Percentiles rank a stretch among this genome's conserved stretches.
These are phyloP conservation scores for Cerioporus squamosus DNA, from an alignment of 1,284 basidiomycete species.

Conservation along the genomic window DNA sequence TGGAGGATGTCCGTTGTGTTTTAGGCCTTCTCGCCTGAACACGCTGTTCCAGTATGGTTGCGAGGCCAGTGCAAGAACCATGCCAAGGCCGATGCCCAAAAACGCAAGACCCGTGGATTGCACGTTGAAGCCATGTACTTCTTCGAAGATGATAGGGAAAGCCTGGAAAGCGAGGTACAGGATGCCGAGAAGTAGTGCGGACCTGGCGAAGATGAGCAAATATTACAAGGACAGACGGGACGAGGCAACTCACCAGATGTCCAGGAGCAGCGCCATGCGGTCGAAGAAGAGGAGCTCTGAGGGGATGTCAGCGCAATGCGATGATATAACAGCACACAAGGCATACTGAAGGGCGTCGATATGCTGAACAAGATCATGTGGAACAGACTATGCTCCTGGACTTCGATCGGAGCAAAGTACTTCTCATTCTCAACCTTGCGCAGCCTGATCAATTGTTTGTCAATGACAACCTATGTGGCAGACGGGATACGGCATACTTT, in stretches of 20 bases:
- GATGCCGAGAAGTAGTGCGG: constrained; percentile 60
- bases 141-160: constrained; percentile 73
- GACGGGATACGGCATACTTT: constrained; percentile 25
- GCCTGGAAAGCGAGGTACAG: constrained; percentile 78
- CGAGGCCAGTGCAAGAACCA: constrained; percentile 54
- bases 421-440: constrained; percentile 58
- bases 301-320: too few relatives aligned
- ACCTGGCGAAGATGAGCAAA: constrained; percentile 51
- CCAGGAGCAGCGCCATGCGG: constrained; percentile 76
- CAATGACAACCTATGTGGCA: not conserved
- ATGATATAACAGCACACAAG: constrained; percentile 31
- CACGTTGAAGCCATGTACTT: constrained; percentile 61
- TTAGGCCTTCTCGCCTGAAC: constrained; percentile 34
- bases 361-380: constrained; percentile 46
- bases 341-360: constrained; percentile 68
- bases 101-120: constrained; percentile 71
- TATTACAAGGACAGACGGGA: not conserved
- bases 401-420: constrained; percentile 64
- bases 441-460: constrained; percentile 38
- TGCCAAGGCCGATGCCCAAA: constrained; percentile 74
- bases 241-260: constrained; percentile 47
- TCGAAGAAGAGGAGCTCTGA: constrained; percentile 72
- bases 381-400: constrained; percentile 42
- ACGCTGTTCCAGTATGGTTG: constrained; percentile 69
- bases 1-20: constrained; percentile 55